phyloP scores from a whole-genome alignment of 257 asterid species.

The Solanum chiquidenum region DNA sequence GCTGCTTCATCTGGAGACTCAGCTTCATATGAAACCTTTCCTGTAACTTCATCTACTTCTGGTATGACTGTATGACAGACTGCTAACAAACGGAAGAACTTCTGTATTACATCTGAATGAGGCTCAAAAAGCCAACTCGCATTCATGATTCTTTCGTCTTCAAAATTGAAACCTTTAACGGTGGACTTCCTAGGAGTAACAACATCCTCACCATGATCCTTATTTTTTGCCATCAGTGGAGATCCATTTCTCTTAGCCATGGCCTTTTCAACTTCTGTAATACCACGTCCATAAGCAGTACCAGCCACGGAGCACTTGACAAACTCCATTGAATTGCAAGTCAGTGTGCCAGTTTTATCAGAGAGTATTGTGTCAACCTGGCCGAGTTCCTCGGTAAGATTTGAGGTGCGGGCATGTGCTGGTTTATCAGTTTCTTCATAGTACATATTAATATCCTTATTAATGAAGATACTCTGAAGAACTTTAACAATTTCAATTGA shows the following conservation, averaged over 20 bases:
- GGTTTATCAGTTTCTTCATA: conserved; percentile 86
- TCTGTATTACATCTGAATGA: conserved; percentile 45
- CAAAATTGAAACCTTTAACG: conserved; percentile 79
- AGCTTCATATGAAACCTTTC: conserved; percentile 73
- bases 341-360: conserved; percentile 87
- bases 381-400: conserved; percentile 84
- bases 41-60: conserved; percentile 55
- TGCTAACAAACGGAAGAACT: conserved; percentile 64
- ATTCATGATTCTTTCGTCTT: conserved; percentile 53
- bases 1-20: conserved; percentile 99
- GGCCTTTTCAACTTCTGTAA: conserved; percentile 82
- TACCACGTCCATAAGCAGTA: conserved; percentile 67
- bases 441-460: conserved; percentile 69
- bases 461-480: conserved; percentile 80
- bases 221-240: conserved; percentile 34
- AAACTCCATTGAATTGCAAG: conserved; percentile 94
- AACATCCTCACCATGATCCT: conserved; percentile 11
- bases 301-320: conserved; percentile 89
- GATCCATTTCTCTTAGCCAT: conserved; percentile 76
- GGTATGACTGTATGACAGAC: conserved; percentile 94
- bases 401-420: conserved; percentile 86
- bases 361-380: conserved; percentile 88
- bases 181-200: conserved; percentile 20
- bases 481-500: conserved; percentile 86
- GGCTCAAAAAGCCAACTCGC: conserved; percentile 68